A percentile compares a stretch with the other conserved stretches of the same genome.
These are phyloP conservation scores for Arachnomyces sp. DNA, from an alignment of 2,329 filamentous ascomycete species.

Conservation along the genomic window DNA sequence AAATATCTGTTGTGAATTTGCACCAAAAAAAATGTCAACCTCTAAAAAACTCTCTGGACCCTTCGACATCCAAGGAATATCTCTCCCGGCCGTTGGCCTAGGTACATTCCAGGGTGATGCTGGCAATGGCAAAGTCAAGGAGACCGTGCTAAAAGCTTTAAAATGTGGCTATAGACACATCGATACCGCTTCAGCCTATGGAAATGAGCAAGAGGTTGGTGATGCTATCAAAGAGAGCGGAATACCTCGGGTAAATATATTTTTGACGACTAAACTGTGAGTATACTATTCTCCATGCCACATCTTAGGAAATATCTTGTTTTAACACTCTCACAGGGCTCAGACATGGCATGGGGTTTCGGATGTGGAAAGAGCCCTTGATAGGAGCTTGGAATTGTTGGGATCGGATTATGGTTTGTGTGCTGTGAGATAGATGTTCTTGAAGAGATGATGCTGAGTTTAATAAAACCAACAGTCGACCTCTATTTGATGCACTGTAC, in stretches of 20 bases:
- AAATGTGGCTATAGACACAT: constrained; percentile 29
- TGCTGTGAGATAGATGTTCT: constrained; percentile 31
- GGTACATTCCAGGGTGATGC: constrained; percentile 9
- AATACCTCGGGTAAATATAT: constrained; percentile 24
- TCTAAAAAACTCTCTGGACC: too few species aligned
- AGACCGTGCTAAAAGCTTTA: constrained; percentile 40
- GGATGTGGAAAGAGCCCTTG: constrained; percentile 42
- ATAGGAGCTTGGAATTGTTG: constrained; percentile 43
- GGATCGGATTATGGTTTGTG: constrained; percentile 40
- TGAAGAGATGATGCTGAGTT: constrained; percentile 20
- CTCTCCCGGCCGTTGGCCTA: neutral
- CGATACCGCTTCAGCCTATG: constrained; percentile 39
- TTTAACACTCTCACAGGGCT: constrained; percentile 7
- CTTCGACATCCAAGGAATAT: too few species aligned
- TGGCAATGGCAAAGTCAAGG: constrained; percentile 30
- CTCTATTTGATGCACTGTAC: constrained; percentile 25
- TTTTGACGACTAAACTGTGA: constrained; percentile 17
- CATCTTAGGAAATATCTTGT: too few species aligned
- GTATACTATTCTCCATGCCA: too few species aligned
- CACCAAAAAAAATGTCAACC: too few species aligned
- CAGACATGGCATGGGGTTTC: constrained; percentile 34
- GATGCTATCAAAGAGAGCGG: constrained; percentile 26
- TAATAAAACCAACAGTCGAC: neutral
- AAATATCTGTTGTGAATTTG: too few species aligned
- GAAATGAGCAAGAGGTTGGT: constrained; percentile 26